Evolutionary conservation across 352 stramenopile species (phyloP).

Genomic region (Phytophthora tubulina): DNA sequence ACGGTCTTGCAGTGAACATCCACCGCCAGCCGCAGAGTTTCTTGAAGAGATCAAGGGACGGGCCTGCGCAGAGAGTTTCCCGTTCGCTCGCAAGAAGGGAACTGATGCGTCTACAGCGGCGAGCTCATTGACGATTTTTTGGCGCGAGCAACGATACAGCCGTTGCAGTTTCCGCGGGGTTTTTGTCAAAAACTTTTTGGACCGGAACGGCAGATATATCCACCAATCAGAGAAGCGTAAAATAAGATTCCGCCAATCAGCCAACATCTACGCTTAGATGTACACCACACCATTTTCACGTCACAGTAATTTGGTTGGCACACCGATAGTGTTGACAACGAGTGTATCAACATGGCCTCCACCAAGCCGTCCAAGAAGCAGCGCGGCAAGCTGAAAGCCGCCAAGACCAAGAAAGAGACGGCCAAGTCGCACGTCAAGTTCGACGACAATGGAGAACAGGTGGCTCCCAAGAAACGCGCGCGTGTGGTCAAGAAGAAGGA

Average conservation of each 20-base stretch:
- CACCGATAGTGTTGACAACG: neutral
- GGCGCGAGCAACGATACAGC: constrained; percentile 28
- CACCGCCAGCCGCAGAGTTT: constrained; percentile 3
- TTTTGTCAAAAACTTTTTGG: neutral
- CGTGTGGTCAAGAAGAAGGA: constrained; percentile 40
- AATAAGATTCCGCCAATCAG: constrained; percentile 53
- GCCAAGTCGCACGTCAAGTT: constrained; percentile 73
- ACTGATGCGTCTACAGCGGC: constrained; percentile 35
- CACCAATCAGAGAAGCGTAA: constrained; percentile 45
- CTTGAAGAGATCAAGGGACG: constrained; percentile 6
- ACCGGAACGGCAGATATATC: constrained; percentile 21
- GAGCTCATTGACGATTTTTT: constrained; percentile 39
- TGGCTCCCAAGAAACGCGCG: constrained; percentile 58
- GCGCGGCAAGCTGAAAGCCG: constrained; percentile 70
- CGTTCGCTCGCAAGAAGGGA: constrained; percentile 41
- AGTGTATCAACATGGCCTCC: constrained; percentile 47
- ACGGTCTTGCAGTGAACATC: constrained; percentile 7
- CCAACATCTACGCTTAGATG: neutral
- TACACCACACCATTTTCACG: constrained; percentile 15
- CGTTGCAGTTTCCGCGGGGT: constrained; percentile 25
- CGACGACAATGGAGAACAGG: constrained; percentile 66
- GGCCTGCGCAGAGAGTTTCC: neutral
- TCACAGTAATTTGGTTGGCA: constrained; percentile 46
- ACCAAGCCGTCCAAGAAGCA: constrained; percentile 85
- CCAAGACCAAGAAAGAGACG: constrained; percentile 35